These are phyloP conservation scores for Mallotus repandus DNA, from an alignment of 441 rosid species.

Conservation along the genomic window DNA sequence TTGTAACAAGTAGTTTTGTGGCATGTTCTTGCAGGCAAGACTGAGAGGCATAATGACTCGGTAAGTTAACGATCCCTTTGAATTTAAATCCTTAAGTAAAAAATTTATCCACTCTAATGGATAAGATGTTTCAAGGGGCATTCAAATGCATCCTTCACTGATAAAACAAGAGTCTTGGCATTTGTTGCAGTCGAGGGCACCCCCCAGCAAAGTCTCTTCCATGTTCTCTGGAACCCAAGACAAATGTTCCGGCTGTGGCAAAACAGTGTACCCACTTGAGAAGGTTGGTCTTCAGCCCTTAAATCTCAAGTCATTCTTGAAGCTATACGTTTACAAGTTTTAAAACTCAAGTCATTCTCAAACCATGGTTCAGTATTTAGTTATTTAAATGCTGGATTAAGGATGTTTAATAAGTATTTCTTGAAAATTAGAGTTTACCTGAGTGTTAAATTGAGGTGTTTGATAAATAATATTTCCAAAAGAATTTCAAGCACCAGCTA, in stretches of 20 bases:
- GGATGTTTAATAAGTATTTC: too few species aligned
- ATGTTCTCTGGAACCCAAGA: conserved; percentile 90
- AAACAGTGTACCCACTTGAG: conserved; percentile 90
- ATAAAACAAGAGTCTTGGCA: background rate
- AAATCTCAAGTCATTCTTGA: background rate
- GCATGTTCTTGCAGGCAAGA: conserved; percentile 45
- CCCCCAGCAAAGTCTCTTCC: conserved; percentile 88
- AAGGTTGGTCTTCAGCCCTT: conserved; percentile 48
- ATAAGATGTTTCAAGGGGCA: background rate
- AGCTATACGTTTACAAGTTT: too few species aligned
- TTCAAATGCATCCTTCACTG: background rate
- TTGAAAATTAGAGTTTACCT: too few species aligned
- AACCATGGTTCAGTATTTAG: too few species aligned
- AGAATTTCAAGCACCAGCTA: too few species aligned
- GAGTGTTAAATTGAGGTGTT: too few species aligned
- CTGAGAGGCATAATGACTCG: conserved; percentile 57
- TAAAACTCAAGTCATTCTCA: too few species aligned
- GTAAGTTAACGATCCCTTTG: conserved; percentile 34
- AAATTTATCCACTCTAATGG: background rate
- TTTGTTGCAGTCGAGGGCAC: conserved; percentile 61
- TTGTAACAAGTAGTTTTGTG: conserved; percentile 11
- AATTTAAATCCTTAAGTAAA: background rate
- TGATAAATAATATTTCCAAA: too few species aligned
- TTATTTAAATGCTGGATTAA: too few species aligned
- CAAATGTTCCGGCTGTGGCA: conserved; percentile 86